Percentiles rank a stretch among this genome's conserved stretches.
Evolutionary conservation across 345 rosid species (phyloP).

Genomic region (Turnera subulata): DNA sequence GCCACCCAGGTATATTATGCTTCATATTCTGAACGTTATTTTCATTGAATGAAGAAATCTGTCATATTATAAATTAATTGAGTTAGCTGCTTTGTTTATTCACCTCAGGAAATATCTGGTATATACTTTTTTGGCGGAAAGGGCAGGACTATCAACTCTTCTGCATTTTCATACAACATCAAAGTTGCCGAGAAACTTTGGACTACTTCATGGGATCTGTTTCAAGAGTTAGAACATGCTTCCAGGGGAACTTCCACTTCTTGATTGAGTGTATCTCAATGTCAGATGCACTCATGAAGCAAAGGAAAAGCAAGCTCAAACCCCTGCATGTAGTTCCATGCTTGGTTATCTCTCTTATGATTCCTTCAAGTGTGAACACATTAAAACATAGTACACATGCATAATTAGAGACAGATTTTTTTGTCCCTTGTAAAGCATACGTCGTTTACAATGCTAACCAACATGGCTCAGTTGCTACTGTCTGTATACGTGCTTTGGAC

Average conservation of each 20-base stretch:
- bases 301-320: no score
- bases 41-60: not conserved
- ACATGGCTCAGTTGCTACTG: no score
- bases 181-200: constrained; percentile 62
- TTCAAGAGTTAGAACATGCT: constrained; percentile 32
- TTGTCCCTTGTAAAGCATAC: no score
- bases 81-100: not conserved
- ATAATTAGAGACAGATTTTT: no score
- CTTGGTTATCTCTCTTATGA: no score
- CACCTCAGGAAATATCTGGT: constrained; percentile 63
- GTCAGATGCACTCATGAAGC: no score
- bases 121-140: constrained; percentile 77
- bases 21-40: not conserved
- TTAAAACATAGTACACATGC: no score
- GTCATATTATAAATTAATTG: not conserved
- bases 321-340: no score
- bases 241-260: constrained; percentile 1
- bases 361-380: no score
- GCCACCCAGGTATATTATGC: no score
- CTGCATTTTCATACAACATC: constrained; percentile 40
- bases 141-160: constrained; percentile 55
- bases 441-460: no score
- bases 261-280: not conserved
- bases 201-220: constrained; percentile 48
- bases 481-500: no score